Evolutionary conservation across 2,329 filamentous ascomycete species (phyloP), one percentile per base, ranked within the genome.

Genomic region (Aciculosporium take): DNA sequence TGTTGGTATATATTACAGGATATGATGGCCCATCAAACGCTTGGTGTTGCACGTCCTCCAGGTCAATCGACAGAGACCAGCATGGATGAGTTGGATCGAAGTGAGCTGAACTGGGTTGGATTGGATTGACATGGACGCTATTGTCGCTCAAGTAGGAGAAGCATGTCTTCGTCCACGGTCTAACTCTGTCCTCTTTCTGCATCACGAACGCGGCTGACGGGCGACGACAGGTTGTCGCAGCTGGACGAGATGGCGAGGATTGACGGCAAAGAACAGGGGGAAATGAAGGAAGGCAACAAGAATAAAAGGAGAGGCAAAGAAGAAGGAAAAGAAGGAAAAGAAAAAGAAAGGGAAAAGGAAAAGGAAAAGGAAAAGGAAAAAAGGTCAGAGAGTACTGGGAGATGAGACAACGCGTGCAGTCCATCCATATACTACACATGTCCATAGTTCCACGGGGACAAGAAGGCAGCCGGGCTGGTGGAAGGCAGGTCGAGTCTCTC

Each of bases 381-480:
- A 37, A 10, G n/a, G 27, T 30, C 6, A 32, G 34, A 35, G 17
- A n/a, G n/a, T n/a, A n/a, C n/a, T 21, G 24, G 21, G 17, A 30
- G 18, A 38, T 30, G 25, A 28, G 36, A 38, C 36, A 30, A 13
- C 17, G 3, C 10, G 36, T 38, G 36, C 36, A 15, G 34, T 37
- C 15, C 20, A n/a, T 25, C 18, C 12, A 23, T 24, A 17, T 24
- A n/a, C 21, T 31, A 39, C 15, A 39, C 8, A n/a, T 8, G 8
- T 17, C 10, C 38, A n/a, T 38, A 42, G 34, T 25, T 28, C 34
- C 36, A 41, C 32, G 32, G 42, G 42, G 30, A 33, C 17, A 36
- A 27, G 38, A 43, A 39, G 18, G 24, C 31, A 15, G 36, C 38
- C 39, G 46, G 33, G 18, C 17, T 39, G 44, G 42, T 29, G 24